Conservation (phyloP, 1,139 yeast species). For the Pichia sp. region DNA sequence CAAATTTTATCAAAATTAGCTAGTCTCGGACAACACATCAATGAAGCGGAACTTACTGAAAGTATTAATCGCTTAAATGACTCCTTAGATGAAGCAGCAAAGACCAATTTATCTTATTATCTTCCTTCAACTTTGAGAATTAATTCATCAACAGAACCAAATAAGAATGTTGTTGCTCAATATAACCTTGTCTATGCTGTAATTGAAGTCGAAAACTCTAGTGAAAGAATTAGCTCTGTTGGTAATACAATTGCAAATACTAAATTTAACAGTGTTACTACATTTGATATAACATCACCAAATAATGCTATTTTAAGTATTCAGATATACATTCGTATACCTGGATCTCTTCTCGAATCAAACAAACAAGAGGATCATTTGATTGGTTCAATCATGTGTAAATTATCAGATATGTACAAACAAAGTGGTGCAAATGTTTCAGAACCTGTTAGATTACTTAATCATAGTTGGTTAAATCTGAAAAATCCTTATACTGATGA, state of each 20-base stretch:
- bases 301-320: conserved; percentile 40
- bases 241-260: conserved; percentile 43
- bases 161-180: conserved; percentile 44
- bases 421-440: conserved; percentile 14
- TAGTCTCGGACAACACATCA: conserved; percentile 26
- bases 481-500: conserved; percentile 29
- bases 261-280: conserved; percentile 78
- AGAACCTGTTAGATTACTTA: conserved; percentile 35
- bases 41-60: conserved; percentile 37
- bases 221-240: conserved; percentile 33
- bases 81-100: conserved; percentile 23
- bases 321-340: conserved; percentile 71
- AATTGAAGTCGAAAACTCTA: conserved; percentile 62
- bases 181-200: conserved; percentile 45
- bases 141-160: conserved; percentile 25
- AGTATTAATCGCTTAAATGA: conserved; percentile 34
- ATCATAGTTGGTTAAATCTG: conserved; percentile 38
- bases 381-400: conserved; percentile 26
- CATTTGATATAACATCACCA: conserved; percentile 80
- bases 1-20: conserved; percentile 48
- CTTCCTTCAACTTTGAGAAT: conserved; percentile 64
- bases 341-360: conserved; percentile 47
- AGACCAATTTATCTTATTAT: conserved; percentile 33
- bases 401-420: conserved; percentile 28
- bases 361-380: conserved; percentile 29